Percentiles rank a stretch among this genome's conserved stretches.
Evolutionary conservation across 2,329 filamentous ascomycete species (phyloP).

Genomic region (Apiospora sp.): DNA sequence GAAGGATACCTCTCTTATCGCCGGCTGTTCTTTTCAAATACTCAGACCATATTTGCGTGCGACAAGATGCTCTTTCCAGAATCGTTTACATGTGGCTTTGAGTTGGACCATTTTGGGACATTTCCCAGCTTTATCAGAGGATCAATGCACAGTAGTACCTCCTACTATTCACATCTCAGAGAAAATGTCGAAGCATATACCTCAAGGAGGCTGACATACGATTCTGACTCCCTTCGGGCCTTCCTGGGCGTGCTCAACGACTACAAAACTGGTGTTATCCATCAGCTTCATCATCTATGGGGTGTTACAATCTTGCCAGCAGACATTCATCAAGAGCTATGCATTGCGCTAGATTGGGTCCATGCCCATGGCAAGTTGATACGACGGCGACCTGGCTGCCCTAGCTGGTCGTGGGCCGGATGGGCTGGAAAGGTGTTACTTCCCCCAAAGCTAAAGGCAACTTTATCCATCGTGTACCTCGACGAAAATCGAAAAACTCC

Average conservation of each 20-base stretch:
- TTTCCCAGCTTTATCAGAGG: neutral
- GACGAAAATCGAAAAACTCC: neutral
- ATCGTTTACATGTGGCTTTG: neutral
- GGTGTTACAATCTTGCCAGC: neutral
- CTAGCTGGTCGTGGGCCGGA: neutral
- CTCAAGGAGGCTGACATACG: neutral
- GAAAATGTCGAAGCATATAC: neutral
- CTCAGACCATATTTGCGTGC: neutral
- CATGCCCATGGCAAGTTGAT: neutral
- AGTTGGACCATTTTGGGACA: neutral
- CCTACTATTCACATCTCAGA: neutral
- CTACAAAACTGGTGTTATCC: neutral
- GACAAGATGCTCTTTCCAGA: neutral
- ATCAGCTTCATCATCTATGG: neutral
- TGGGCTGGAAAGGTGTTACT: neutral
- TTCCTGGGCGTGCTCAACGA: neutral
- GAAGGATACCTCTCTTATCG: neutral
- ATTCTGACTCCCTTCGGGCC: neutral
- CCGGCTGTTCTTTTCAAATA: neutral
- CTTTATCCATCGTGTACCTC: neutral
- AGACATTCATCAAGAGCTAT: neutral
- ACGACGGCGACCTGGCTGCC: neutral
- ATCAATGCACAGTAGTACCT: too few relatives aligned
- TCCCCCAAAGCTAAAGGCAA: rapidly evolving
- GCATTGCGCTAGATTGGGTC: neutral